Conservation (phyloP, 495 filamentous ascomycete genomes). For the Neurospora cerealis region DNA sequence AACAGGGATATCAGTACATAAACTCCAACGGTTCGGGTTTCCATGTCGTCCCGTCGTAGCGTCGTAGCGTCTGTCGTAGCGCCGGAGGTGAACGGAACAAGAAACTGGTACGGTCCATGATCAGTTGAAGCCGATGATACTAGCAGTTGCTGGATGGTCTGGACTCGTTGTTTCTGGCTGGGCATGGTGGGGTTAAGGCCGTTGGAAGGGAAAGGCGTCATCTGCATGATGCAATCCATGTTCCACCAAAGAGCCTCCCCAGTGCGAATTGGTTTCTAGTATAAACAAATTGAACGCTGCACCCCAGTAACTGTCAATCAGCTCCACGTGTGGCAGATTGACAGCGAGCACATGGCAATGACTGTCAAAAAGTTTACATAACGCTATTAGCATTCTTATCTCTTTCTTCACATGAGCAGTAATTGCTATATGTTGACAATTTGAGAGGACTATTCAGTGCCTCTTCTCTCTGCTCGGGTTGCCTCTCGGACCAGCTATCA, state of each 20-base stretch:
- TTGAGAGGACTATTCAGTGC: neutral
- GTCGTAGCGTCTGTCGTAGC: neutral
- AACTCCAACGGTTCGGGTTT: neutral
- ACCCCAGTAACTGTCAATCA: neutral
- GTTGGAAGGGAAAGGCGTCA: slow-evolving; percentile 7
- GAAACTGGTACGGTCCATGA: neutral
- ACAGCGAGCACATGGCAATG: neutral
- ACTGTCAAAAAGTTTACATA: neutral
- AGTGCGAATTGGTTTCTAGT: slow-evolving; percentile 14
- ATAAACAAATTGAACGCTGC: neutral
- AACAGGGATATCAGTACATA: neutral
- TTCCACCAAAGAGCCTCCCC: neutral
- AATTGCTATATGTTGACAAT: neutral
- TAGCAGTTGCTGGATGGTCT: slow-evolving; percentile 1
- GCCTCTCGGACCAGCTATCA: neutral
- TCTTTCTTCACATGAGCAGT: neutral
- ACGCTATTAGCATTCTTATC: neutral
- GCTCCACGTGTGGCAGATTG: neutral
- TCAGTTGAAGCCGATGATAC: neutral
- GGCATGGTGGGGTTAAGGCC: slow-evolving; percentile 7
- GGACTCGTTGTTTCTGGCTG: neutral
- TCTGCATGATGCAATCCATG: slow-evolving; percentile 14
- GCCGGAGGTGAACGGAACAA: neutral
- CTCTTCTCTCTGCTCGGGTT: neutral
- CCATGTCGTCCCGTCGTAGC: neutral